These are phyloP conservation scores for Zasmidium cellare DNA, from an alignment of 2,329 filamentous ascomycete genomes.

Conservation along the genomic window DNA sequence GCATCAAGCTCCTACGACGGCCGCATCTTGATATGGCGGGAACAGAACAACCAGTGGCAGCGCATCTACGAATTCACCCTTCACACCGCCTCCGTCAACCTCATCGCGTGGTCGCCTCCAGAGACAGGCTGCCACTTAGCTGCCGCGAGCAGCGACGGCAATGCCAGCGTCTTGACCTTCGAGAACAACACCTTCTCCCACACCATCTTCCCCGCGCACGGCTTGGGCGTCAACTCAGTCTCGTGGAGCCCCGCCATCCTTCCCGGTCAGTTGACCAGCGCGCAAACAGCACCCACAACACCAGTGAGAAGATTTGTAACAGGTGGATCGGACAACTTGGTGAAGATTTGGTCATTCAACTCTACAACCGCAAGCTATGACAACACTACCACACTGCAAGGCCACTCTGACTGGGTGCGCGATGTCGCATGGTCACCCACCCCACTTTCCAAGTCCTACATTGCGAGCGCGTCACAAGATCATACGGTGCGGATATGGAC, in stretches of 20 bases:
- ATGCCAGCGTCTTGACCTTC: slow-evolving; percentile 93
- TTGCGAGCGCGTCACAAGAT: slow-evolving; percentile 92
- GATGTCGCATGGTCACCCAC: slow-evolving; percentile 97
- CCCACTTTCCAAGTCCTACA: slow-evolving; percentile 92
- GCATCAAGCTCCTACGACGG: slow-evolving; percentile 95
- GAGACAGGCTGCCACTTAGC: slow-evolving; percentile 93
- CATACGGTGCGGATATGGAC: slow-evolving; percentile 99
- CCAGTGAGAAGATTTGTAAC: slow-evolving; percentile 82
- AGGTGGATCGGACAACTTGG: slow-evolving; percentile 86
- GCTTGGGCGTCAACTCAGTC: slow-evolving; percentile 91
- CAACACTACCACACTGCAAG: slow-evolving; percentile 63
- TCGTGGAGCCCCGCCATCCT: slow-evolving; percentile 87
- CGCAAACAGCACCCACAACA: slow-evolving; percentile 53
- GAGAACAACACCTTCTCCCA: slow-evolving; percentile 93
- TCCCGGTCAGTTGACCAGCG: slow-evolving; percentile 79
- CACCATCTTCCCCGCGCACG: slow-evolving; percentile 86
- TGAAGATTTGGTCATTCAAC: slow-evolving; percentile 92
- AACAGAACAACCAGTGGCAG: slow-evolving; percentile 64
- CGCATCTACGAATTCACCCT: slow-evolving; percentile 90
- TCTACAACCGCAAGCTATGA: slow-evolving; percentile 38
- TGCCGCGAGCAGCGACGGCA: slow-evolving; percentile 90
- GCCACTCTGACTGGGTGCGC: slow-evolving; percentile 94
- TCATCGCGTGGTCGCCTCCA: slow-evolving; percentile 95
- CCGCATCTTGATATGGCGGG: slow-evolving; percentile 98
- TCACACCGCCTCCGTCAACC: slow-evolving; percentile 95